Percentiles rank a stretch among this genome's conserved stretches.
phyloP scores from a whole-genome alignment of 129 eudicot genomes.

The Mikania micrantha region DNA sequence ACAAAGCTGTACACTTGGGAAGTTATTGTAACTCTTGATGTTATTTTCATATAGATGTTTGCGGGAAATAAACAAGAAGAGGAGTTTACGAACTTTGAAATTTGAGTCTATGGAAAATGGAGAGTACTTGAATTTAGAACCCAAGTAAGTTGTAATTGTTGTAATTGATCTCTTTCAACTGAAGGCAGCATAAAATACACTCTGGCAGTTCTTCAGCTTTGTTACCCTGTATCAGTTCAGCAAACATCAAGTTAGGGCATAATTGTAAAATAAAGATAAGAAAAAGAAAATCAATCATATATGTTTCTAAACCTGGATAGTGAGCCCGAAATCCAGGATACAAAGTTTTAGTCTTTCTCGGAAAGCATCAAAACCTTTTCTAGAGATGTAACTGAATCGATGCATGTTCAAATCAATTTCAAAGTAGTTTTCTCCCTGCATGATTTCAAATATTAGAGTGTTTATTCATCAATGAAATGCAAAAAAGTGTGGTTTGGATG shows the following conservation, averaged over 20 bases:
- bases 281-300: neutral
- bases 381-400: slow-evolving; percentile 84
- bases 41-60: slow-evolving; percentile 12
- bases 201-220: slow-evolving; percentile 91
- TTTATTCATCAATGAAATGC: neutral
- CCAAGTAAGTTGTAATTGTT: slow-evolving; percentile 50
- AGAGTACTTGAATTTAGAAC: slow-evolving; percentile 28
- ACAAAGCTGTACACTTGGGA: slow-evolving; percentile 26
- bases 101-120: slow-evolving; percentile 4
- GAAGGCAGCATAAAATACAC: slow-evolving; percentile 64
- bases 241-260: slow-evolving; percentile 5
- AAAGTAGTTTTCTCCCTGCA: slow-evolving; percentile 94
- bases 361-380: slow-evolving; percentile 92
- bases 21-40: slow-evolving; percentile 10
- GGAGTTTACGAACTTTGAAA: slow-evolving; percentile 8
- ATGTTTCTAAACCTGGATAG: slow-evolving; percentile 64
- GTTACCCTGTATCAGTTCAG: slow-evolving; percentile 58
- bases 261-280: neutral
- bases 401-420: slow-evolving; percentile 97
- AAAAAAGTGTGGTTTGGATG: neutral
- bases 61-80: slow-evolving; percentile 6
- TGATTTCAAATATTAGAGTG: neutral
- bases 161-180: slow-evolving; percentile 72
- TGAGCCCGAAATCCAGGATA: slow-evolving; percentile 79
- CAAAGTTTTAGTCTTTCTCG: slow-evolving; percentile 72